Base-by-base conservation (phyloP, 768 basidiomycete genomes). In the Hygrophoropsis aurantiaca region DNA sequence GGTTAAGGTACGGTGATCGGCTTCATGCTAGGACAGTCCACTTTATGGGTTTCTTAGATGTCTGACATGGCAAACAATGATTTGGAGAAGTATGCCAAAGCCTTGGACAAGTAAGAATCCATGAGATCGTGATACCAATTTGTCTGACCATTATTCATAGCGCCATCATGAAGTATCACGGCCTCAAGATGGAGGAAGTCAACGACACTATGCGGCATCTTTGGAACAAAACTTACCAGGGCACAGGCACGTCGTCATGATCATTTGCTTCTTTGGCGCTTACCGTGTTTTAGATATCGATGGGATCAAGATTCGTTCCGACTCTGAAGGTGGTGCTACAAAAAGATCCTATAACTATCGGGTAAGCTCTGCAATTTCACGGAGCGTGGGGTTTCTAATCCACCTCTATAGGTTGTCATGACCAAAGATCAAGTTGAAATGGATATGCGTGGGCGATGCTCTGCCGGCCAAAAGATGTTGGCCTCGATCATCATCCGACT, bases 191-290 rank as follows among this genome's bases (percentile, higher is more conserved):
- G 97, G 92, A 94, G 66, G 97, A 99, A 73, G 94, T 99, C 58
- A 99, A 99, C 60, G 94, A 97, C 58, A 94, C 87, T 11, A 95
- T 98, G 83, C 87, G 87, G 40, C 92, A 97, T 60, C 66, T 98
- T 3, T 99, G 97, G 97, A 95, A 93, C 64, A 95, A 93, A 71
- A 98, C 94, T 0, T 99, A 99, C 68, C 95, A 98, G 65, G 95
- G 95, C 56, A 97, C 94, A 49, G 94, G 94, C 93, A 50, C 41
- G 79, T 46, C 20, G 19, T 34, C 46, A 41, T 52, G 44, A 49
- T 19, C 1, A 11, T 10, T 30, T 46, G 54, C n/a, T 55, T 25
- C 21, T 33, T 46, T 36, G 9, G 11, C 23, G 47, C 58, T 58
- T n/a, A 50, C 42, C 11, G 11, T 46, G 33, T 23, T 44, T 30